Base-by-base conservation (phyloP, 2,329 filamentous ascomycete species). In the Nannizziopsis arthrosporioides region DNA sequence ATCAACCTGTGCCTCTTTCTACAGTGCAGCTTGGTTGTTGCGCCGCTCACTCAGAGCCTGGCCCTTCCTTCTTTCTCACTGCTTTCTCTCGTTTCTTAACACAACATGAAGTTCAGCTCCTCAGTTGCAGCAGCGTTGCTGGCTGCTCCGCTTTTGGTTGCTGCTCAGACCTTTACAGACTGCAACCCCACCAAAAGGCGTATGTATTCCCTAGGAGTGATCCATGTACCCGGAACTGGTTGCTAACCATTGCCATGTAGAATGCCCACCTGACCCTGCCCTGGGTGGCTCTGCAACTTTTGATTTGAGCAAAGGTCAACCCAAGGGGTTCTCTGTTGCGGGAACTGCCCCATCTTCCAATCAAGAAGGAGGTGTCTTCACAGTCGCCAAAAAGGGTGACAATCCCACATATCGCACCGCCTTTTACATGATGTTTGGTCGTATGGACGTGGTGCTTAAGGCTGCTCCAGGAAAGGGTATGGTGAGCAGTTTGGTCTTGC, bases 351-450 rank as follows among this genome's bases (percentile, higher is more conserved):
- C 85, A 2, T 80, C 79, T 1, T 96, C 94, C 69, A 77, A 74
- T 62, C 72, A 73, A 49, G 77, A 89, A 62, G 92, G 92, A 51
- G 89, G 77, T 19, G 78, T 77, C 12, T 93, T 98, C 64, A 88
- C 85, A 19, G 82, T 98, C 45, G 68, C 78, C 45, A 71, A 81
- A 60, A 74, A 81, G 44, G 89, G 90, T 49, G 86, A 98, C 62
- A 78, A 87, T 2, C 92, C 92, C 0, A 84, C 90, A 64, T 78
- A 98, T 52, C 76, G 77, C 55, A 94, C 88, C 52, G 79, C 92
- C 59, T 96, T 94, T 78, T 96, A 95, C 74, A 94, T 98, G 71
- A 96, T 98, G 92, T 98, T 95, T 64, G 92, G 92, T 56, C 84
- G 82, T 54, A 85, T 95, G 61, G 84, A 94, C 55, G 78, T 89